Evolutionary conservation across 768 basidiomycete genomes (phyloP), one percentile per base, ranked within the genome.

Genomic region (Pulveroboletus sp.): DNA sequence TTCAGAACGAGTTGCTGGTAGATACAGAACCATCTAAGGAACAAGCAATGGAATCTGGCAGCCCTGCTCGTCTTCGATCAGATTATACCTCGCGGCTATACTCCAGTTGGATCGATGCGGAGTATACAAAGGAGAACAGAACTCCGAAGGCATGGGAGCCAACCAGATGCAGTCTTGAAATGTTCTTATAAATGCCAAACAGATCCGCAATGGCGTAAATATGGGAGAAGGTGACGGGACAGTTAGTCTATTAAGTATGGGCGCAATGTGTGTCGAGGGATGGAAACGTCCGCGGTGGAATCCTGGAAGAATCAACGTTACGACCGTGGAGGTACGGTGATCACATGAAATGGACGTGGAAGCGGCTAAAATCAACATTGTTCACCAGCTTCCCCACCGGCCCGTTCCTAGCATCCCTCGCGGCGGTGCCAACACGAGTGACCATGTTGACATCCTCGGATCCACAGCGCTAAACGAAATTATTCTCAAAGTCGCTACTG

Each of bases 221-320:
- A 83, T 94, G 68, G 91, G 92, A 34, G 93, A 96, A 71, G 95
- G 93, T 8, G 96, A 98, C 64, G 95, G 96, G 12, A 97, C 96
- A 2, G 93, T 93, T 20, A 82, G 83, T 58, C 69, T 93, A 35
- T 61, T 94, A 29, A 90, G 88, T 56, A 74, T 93, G 45, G 95
- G 93, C 14, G 83, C 89, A n/a, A 96, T 98, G 93, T 97, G 95
- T 60, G 85, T 88, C 11, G 91, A 93, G 62, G 95, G 94, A 7
- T 96, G 94, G 95, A 89, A 88, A 67, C 75, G 83, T 49, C 77
- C 77, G 53, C 75, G 84, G 46, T 97, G 92, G 91, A 98, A 97
- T 67, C 95, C 95, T 1, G 86, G 82, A 12, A 78, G 86, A n/a
- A 92, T 96, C 63, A 78, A 82, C 58, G 71, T 97, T 41, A 81